phyloP scores from a whole-genome alignment of 1,139 yeast genomes.

The Lodderomyces orthopsilosis region DNA sequence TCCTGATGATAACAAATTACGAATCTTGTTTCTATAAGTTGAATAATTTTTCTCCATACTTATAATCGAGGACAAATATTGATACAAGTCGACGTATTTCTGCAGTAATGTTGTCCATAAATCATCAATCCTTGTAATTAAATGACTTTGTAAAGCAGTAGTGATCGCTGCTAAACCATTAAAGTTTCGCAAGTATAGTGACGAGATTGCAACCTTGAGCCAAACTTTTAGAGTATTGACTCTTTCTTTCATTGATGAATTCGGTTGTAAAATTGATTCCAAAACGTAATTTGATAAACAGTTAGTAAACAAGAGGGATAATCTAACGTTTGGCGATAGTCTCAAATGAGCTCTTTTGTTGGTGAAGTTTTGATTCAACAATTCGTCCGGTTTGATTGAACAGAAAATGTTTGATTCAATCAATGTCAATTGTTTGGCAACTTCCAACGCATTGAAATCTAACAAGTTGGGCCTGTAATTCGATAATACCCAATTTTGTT shows the following conservation, averaged over 20 bases:
- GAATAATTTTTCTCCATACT: constrained; percentile 83
- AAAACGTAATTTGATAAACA: constrained; percentile 78
- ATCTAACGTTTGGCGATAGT: constrained; percentile 70
- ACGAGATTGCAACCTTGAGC: constrained; percentile 82
- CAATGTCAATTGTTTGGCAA: constrained; percentile 81
- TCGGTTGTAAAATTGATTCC: constrained; percentile 67
- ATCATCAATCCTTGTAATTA: constrained; percentile 62
- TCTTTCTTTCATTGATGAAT: constrained; percentile 47
- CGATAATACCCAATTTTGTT: constrained; percentile 47
- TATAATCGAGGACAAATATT: constrained; percentile 65
- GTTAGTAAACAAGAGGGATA: constrained; percentile 72
- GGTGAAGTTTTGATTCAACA: constrained; percentile 70
- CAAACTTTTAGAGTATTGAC: constrained; percentile 68
- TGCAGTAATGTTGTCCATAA: constrained; percentile 68
- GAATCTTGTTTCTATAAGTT: constrained; percentile 68
- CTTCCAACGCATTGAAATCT: constrained; percentile 74
- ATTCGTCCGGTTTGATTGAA: constrained; percentile 65
- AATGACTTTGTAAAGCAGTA: constrained; percentile 79
- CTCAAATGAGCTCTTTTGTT: constrained; percentile 60
- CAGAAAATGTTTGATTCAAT: constrained; percentile 75
- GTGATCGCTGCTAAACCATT: constrained; percentile 88
- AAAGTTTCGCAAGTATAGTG: constrained; percentile 75
- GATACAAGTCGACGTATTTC: constrained; percentile 64
- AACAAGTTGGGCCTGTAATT: constrained; percentile 52
- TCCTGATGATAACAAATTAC: constrained; percentile 47